phyloP scores from a whole-genome alignment of 257 asterid genomes.

The Fraxinus pennsylvanica region DNA sequence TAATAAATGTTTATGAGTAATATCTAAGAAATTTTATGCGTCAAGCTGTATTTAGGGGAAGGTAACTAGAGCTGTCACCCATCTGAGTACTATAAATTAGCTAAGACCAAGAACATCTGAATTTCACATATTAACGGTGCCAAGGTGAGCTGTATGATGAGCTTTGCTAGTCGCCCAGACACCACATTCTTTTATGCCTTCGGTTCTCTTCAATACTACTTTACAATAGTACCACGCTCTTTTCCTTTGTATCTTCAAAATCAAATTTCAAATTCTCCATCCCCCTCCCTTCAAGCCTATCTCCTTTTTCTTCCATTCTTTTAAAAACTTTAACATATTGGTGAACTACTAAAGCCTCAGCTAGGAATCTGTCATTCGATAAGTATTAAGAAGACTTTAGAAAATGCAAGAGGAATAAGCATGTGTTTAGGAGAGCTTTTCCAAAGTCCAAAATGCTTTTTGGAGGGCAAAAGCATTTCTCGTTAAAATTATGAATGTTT shows the following conservation, averaged over 20 bases:
- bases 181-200: conserved; percentile 2
- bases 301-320: not conserved
- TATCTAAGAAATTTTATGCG: not conserved
- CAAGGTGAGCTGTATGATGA: conserved; percentile 19
- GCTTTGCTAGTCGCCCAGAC: not conserved
- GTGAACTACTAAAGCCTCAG: not conserved
- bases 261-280: not conserved
- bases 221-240: conserved; percentile 1
- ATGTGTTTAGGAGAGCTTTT: not conserved
- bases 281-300: not conserved
- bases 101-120: not conserved
- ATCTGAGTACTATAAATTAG: not conserved
- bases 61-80: not conserved
- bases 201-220: not conserved
- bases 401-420: not conserved
- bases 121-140: conserved; percentile 5
- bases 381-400: not conserved
- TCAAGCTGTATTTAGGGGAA: not conserved
- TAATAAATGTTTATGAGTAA: not conserved
- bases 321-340: too few species aligned
- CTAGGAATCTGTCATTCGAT: not conserved
- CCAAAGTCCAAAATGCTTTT: not conserved
- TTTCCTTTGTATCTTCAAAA: not conserved
- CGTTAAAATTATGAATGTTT: not conserved
- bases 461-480: not conserved